Evolutionary conservation across 1,139 yeast species (phyloP).

Genomic region (Suhomyces terraborum): DNA sequence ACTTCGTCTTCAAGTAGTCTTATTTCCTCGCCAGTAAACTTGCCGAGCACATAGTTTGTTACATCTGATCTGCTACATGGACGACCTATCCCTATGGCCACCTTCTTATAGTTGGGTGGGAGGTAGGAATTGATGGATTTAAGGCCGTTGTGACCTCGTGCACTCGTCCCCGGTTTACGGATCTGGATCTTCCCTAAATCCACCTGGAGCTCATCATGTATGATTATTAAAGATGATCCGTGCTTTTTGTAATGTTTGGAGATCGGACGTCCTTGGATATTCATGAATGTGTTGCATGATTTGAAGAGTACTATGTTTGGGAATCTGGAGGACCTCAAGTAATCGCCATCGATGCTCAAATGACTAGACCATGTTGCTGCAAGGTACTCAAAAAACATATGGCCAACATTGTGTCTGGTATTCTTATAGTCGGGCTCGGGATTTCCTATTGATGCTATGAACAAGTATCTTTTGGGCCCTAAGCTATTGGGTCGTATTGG

Average conservation of each 20-base stretch:
- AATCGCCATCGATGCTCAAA: constrained; percentile 16
- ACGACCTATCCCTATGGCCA: constrained; percentile 76
- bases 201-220: constrained; percentile 76
- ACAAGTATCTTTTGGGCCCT: constrained; percentile 23
- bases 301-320: constrained; percentile 41
- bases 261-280: constrained; percentile 60
- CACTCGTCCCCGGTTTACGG: constrained; percentile 56
- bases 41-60: constrained; percentile 61
- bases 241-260: constrained; percentile 48
- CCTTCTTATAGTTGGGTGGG: constrained; percentile 49
- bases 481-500: constrained; percentile 9
- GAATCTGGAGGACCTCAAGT: constrained; percentile 24
- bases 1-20: constrained; percentile 35
- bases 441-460: constrained; percentile 72
- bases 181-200: constrained; percentile 65
- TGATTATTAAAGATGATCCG: constrained; percentile 46
- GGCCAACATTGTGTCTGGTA: constrained; percentile 83
- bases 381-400: constrained; percentile 46
- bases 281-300: constrained; percentile 62
- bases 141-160: constrained; percentile 82
- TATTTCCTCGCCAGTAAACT: constrained; percentile 42
- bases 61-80: constrained; percentile 51
- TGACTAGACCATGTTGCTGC: constrained; percentile 27
- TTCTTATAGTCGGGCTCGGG: constrained; percentile 63
- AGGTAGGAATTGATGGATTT: constrained; percentile 50